phyloP scores from a whole-genome alignment of 345 rosid genomes.

The Garcia nutans region DNA sequence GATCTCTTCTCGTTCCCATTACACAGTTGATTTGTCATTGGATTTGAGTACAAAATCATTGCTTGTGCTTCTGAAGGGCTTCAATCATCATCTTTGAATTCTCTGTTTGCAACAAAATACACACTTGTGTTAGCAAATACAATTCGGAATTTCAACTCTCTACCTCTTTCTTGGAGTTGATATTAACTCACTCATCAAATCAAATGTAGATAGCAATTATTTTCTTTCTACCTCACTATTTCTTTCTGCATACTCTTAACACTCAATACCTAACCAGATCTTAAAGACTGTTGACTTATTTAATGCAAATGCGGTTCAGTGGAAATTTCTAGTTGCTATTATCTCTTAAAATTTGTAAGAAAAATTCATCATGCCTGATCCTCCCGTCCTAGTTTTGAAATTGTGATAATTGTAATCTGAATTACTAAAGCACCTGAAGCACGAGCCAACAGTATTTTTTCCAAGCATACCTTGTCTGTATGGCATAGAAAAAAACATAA shows the following conservation, averaged over 20 bases:
- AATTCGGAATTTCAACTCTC: conserved; percentile 11
- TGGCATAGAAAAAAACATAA: background rate
- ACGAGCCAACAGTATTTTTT: too few species aligned
- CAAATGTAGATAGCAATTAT: background rate
- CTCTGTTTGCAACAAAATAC: conserved; percentile 15
- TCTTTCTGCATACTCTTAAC: background rate
- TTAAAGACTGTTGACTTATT: background rate
- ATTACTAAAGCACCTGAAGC: background rate
- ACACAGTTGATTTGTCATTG: background rate
- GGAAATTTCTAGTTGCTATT: background rate
- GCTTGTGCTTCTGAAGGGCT: conserved; percentile 12
- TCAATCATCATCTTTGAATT: conserved; percentile 57
- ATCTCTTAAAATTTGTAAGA: background rate
- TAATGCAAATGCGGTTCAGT: background rate
- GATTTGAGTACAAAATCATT: conserved; percentile 17
- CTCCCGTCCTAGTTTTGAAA: background rate
- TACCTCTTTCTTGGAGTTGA: background rate
- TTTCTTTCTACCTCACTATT: background rate
- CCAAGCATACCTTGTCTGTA: background rate
- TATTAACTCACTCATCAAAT: background rate
- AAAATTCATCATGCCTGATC: background rate
- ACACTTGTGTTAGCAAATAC: background rate
- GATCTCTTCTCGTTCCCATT: background rate
- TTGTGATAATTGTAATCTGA: background rate
- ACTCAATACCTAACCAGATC: background rate